phyloP scores from a whole-genome alignment of 1,284 basidiomycete species.

The Wallemia mellicola region DNA sequence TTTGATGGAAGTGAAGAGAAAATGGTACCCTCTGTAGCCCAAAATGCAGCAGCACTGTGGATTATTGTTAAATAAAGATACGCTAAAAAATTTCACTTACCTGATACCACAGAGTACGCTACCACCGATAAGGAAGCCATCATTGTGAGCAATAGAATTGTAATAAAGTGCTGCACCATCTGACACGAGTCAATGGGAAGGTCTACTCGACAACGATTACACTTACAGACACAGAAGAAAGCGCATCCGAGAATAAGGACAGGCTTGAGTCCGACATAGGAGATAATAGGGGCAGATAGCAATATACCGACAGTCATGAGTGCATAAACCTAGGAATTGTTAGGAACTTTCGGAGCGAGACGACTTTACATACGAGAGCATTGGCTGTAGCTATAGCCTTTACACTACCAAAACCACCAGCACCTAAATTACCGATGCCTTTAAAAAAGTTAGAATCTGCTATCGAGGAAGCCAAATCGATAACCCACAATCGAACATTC shows the following conservation, averaged over 20 bases:
- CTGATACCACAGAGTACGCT: slow-evolving; percentile 10
- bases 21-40: slow-evolving; percentile 10
- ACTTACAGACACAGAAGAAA: not conserved
- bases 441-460: too few species aligned
- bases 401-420: slow-evolving; percentile 11
- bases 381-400: slow-evolving; percentile 12
- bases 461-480: too few species aligned
- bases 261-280: slow-evolving; percentile 11
- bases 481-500: not conserved
- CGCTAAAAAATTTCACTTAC: not conserved
- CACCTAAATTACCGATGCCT: slow-evolving; percentile 8
- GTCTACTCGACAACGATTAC: not conserved
- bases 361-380: slow-evolving; percentile 9
- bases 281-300: slow-evolving; percentile 2
- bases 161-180: slow-evolving; percentile 13
- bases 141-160: slow-evolving; percentile 8
- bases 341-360: slow-evolving; percentile 1
- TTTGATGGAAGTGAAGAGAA: slow-evolving; percentile 11
- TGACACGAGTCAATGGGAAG: slow-evolving; percentile 9
- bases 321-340: slow-evolving; percentile 6
- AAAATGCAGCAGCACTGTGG: slow-evolving; percentile 11
- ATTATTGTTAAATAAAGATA: not conserved
- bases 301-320: slow-evolving; percentile 2
- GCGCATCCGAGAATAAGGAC: not conserved
- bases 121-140: slow-evolving; percentile 11